Evolutionary conservation across 352 stramenopile species (phyloP).

Genomic region (Globisporangium acanthophoron): DNA sequence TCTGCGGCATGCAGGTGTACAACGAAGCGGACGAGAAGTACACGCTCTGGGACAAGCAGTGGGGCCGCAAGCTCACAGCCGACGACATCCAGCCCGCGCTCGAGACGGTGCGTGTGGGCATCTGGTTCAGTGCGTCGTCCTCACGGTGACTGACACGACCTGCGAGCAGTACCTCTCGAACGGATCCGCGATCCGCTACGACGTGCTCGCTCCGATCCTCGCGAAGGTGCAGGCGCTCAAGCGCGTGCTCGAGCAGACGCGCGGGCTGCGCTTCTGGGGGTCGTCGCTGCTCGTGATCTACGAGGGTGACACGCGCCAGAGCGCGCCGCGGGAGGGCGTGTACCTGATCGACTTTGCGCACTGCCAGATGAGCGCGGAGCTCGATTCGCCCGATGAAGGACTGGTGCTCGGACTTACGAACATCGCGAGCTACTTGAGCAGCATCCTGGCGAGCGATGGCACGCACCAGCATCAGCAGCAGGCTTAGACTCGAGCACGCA

Average conservation of each 20-base stretch:
- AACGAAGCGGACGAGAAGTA: slow-evolving; percentile 48
- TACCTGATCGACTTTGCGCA: slow-evolving; percentile 80
- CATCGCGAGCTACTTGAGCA: slow-evolving; percentile 40
- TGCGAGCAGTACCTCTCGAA: slow-evolving; percentile 55
- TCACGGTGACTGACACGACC: background rate
- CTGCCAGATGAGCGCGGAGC: slow-evolving; percentile 52
- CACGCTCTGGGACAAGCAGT: slow-evolving; percentile 76
- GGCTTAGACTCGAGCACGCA: background rate
- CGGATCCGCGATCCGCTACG: slow-evolving; percentile 29
- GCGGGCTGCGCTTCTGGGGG: slow-evolving; percentile 67
- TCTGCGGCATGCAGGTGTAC: slow-evolving; percentile 84
- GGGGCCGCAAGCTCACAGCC: slow-evolving; percentile 49
- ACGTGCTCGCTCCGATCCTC: slow-evolving; percentile 38
- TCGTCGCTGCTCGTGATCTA: slow-evolving; percentile 72
- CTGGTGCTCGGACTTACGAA: slow-evolving; percentile 64
- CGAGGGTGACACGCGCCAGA: slow-evolving; percentile 46
- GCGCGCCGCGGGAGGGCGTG: slow-evolving; percentile 28
- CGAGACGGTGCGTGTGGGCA: slow-evolving; percentile 30
- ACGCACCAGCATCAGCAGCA: background rate
- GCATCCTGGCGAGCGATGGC: slow-evolving; percentile 18
- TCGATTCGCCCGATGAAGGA: slow-evolving; percentile 52
- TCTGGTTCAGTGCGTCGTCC: background rate
- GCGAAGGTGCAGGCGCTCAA: slow-evolving; percentile 41
- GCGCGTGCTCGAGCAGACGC: slow-evolving; percentile 31
- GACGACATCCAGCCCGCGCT: slow-evolving; percentile 61